These are phyloP conservation scores for Lathyrus aphaca DNA, from an alignment of 306 rosid genomes.

Conservation along the genomic window DNA sequence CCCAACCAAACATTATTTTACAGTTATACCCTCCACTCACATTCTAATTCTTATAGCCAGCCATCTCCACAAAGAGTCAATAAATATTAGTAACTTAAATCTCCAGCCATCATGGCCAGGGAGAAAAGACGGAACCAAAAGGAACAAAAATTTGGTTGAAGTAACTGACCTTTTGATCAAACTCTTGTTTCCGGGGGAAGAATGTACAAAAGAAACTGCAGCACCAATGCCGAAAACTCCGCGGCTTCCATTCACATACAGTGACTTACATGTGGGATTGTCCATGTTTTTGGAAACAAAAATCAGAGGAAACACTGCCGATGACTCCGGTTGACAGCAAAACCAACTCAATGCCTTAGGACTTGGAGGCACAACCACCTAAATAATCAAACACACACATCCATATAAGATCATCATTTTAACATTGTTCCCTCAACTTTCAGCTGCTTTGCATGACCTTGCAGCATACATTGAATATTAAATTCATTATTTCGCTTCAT, in stretches of 20 bases:
- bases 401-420: conserved; percentile 19
- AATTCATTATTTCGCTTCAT: conserved; percentile 18
- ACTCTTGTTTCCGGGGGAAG: conserved; percentile 46
- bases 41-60: conserved; percentile 8
- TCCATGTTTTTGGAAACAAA: conserved; percentile 67
- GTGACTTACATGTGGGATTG: conserved; percentile 53
- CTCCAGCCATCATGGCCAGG: neutral
- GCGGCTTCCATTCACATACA: conserved; percentile 62
- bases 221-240: conserved; percentile 85
- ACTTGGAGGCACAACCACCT: conserved; percentile 91
- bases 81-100: conserved; percentile 1
- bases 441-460: conserved; percentile 3
- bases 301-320: conserved; percentile 69
- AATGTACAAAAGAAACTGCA: conserved; percentile 59
- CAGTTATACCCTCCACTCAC: conserved; percentile 5
- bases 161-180: conserved; percentile 54
- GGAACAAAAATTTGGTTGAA: neutral
- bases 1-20: neutral
- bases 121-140: conserved; percentile 1
- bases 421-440: neutral
- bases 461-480: too few species aligned
- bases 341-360: conserved; percentile 81
- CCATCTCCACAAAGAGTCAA: conserved; percentile 21
- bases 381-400: conserved; percentile 35
- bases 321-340: conserved; percentile 73